phyloP scores from a whole-genome alignment of 164 flowering plant species.

The Paratinospora sagittata region DNA sequence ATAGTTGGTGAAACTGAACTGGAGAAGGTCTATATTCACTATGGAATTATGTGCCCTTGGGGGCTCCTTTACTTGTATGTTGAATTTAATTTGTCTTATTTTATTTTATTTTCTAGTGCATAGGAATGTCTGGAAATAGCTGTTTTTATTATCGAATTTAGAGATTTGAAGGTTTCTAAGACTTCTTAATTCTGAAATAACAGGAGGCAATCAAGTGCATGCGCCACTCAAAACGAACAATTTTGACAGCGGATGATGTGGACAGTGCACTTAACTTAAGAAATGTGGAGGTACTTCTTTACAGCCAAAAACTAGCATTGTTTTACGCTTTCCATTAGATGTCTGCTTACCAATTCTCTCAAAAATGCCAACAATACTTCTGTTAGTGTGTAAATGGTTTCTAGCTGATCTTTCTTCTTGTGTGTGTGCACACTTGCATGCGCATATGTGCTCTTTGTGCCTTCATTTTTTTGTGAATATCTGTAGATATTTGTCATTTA shows the following conservation, averaged over 20 bases:
- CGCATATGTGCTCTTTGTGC: too few species aligned
- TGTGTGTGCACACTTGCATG: background rate
- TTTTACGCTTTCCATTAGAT: background rate
- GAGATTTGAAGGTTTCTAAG: background rate
- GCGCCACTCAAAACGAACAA: conserved; percentile 80
- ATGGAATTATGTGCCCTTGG: background rate
- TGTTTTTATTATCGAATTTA: background rate
- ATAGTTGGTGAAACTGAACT: background rate
- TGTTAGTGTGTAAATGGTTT: background rate
- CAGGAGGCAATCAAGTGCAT: conserved; percentile 98
- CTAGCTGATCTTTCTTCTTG: background rate
- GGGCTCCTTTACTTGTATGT: too few species aligned
- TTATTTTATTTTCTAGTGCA: too few species aligned
- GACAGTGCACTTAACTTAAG: conserved; percentile 75
- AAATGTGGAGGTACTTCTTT: conserved; percentile 74
- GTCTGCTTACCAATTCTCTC: background rate
- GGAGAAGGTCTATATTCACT: background rate
- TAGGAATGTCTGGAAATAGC: background rate
- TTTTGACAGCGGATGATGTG: conserved; percentile 75
- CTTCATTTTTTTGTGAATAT: background rate
- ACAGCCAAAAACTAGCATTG: background rate
- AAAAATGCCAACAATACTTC: background rate
- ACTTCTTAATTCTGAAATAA: conserved; percentile 5
- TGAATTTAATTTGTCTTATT: too few species aligned
- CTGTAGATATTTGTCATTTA: too few species aligned